Evolutionary conservation across 169 alveolate genomes (phyloP), one percentile per base, ranked within the genome.

Genomic region (Eimeria acervulina): DNA sequence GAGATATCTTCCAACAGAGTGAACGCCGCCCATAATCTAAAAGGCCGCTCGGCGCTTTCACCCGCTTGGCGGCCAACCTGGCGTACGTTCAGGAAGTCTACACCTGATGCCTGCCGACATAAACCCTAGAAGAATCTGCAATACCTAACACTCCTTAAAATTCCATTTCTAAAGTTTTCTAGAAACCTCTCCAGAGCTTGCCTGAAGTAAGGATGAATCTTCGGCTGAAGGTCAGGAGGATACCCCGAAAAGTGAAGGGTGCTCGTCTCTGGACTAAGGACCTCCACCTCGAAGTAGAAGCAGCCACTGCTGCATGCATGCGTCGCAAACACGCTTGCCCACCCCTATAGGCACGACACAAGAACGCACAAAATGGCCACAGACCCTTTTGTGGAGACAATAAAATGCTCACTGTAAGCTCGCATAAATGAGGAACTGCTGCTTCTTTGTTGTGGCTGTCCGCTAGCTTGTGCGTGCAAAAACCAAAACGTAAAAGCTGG

Each of bases 261-360:
- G 33, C 40, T 63, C 5, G 83, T 40, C 40, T 78, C 74, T 23
- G 84, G 55, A 15, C 42, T 47, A 68, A 92, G 92, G 28, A 80
- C 85, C 55, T 76, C 92, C 36, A 80, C 96, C 74, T 92, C 95
- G 90, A 95, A 90, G 80, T 88, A 95, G 93, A 61, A 95, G 47
- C 81, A 55, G 47, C 95, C 97, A 21, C 92, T 95, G 85, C 88
- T 95, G 55, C 95, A 83, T 74, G 95, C 92, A 89, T 95, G 97
- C 89, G 97, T 95, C 47, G 95, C 97, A 31, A 95, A 89, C 80
- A 87, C 95, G 72, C 95, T 84, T 2, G 95, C 23, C 97, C 97
- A 95, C 10, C 97, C 97, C 97, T 95, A 80, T 40, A n/a, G 74
- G 74, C 74, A 63, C 68, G 68, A 26, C 74, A 63, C 1, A 0